Evolutionary conservation across 75 land plant genomes (phyloP), one percentile per base, ranked within the genome.

Genomic region (Larix kaempferi): DNA sequence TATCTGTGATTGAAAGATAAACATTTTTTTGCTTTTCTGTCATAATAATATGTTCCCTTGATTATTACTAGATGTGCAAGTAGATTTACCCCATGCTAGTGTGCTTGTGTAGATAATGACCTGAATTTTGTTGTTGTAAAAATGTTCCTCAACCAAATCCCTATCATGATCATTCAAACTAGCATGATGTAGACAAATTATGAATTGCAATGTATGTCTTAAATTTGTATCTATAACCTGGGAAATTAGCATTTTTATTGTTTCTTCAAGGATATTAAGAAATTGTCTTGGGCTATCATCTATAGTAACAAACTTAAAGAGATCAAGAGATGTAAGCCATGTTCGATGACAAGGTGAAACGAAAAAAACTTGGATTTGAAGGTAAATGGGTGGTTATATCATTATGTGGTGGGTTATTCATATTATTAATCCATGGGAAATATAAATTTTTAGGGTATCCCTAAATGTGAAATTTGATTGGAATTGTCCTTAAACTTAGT

Each of bases 381-480:
- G 99, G 99, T 10, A 95, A 97, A 86, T 97, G 99, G 29, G 99
- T 94, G 62, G 90, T 86, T 73, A 97, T 97, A 74, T 95, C 99
- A 76, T 98, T 98, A 91, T 97, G 94, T 22, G 98, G 76, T 66
- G 99, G 99, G 78, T 97, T 97, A 78, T 97, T 97, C 99, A 97
- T 94, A 88, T 95, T 94, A 81, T 94, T 97, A 98, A 97, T 97
- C 57, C 98, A 85, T 61, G 99, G 99, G 58, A 98, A 94, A 85
- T 97, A 97, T 63, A 85, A 94, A 71, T 97, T 97, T 39, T 98
- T 98, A 44, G 99, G 99, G n/a, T n/a, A 97, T 57, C 99, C 99
- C 98, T 97, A 90, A 29, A 29, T 29, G 0, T 29, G 1, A 29
- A 29, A 0, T 29, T 29, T 1, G 1, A 0, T 0, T 29, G 33